Percentiles rank a stretch among this genome's conserved stretches.
phyloP scores from a whole-genome alignment of 2,329 filamentous ascomycete species.

The Stenocarpella maydis region DNA sequence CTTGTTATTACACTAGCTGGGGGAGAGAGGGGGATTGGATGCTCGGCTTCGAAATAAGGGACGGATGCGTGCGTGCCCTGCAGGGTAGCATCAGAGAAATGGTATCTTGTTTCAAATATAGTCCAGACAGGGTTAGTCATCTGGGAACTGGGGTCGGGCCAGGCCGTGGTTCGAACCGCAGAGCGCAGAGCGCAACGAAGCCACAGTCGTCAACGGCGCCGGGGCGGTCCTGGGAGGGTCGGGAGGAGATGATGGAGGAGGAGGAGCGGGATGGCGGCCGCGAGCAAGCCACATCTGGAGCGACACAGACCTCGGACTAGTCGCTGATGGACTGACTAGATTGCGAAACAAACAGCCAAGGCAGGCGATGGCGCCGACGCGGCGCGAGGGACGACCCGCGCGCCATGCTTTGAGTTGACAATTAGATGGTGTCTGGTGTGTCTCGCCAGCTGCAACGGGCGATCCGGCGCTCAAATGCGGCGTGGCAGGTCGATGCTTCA shows the following conservation, averaged over 20 bases:
- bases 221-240: neutral
- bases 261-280: conserved; percentile 7
- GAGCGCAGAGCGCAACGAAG: conserved; percentile 14
- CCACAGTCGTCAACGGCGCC: neutral
- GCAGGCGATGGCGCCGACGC: conserved; percentile 12
- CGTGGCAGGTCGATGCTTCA: conserved; percentile 8
- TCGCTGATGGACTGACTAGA: conserved; percentile 1
- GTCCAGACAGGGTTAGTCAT: conserved; percentile 28
- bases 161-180: conserved; percentile 23
- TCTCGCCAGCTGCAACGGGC: conserved; percentile 13
- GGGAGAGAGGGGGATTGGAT: conserved; percentile 25
- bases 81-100: conserved; percentile 35
- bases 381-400: conserved; percentile 15
- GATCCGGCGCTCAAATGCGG: neutral
- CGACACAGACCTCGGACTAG: conserved; percentile 1
- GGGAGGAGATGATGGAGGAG: neutral
- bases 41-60: conserved; percentile 21
- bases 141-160: conserved; percentile 4
- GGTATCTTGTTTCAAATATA: conserved; percentile 36
- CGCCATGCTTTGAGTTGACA: neutral
- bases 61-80: conserved; percentile 27
- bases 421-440: neutral
- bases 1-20: conserved; percentile 22
- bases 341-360: conserved; percentile 3
- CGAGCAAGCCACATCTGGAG: conserved; percentile 23